These are phyloP conservation scores for Passalora sequoiae DNA, from an alignment of 2,329 filamentous ascomycete genomes.

Conservation along the genomic window DNA sequence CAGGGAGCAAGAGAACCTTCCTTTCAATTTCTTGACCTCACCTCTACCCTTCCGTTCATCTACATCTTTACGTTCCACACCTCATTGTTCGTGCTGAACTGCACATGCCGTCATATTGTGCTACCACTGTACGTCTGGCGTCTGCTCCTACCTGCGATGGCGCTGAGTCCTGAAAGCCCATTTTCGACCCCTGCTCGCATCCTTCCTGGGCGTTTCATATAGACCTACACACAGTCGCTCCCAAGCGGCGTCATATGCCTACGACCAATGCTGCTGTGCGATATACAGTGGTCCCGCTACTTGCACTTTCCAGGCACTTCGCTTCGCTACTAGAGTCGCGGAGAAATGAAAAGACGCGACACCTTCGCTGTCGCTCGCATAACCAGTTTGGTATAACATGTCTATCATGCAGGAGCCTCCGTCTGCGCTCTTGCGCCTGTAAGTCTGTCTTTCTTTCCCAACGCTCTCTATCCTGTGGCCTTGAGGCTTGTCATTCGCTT, in stretches of 20 bases:
- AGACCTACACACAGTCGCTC: too few species aligned
- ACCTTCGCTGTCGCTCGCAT: neutral
- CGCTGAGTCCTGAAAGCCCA: neutral
- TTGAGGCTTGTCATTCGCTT: constrained; percentile 1
- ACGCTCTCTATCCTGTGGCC: neutral
- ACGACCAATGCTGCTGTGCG: too few species aligned
- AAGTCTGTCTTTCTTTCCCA: neutral
- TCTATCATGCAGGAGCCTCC: too few species aligned
- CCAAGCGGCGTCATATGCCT: too few species aligned
- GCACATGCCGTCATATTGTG: too few species aligned
- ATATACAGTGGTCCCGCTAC: constrained; percentile 1
- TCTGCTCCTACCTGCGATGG: too few species aligned
- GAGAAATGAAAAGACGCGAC: neutral
- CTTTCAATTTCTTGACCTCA: neutral
- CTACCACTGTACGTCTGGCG: too few species aligned
- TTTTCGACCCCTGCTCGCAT: neutral
- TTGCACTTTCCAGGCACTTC: neutral
- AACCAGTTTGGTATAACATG: neutral
- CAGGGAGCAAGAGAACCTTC: constrained; percentile 1
- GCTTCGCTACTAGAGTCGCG: neutral
- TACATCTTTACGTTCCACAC: too few species aligned
- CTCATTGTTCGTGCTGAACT: too few species aligned
- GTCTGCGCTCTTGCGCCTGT: too few species aligned
- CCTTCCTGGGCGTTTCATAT: neutral
- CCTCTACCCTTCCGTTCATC: too few species aligned